These are phyloP conservation scores for Colletotrichum sp. DNA, from an alignment of 2,329 filamentous ascomycete genomes.

Conservation along the genomic window DNA sequence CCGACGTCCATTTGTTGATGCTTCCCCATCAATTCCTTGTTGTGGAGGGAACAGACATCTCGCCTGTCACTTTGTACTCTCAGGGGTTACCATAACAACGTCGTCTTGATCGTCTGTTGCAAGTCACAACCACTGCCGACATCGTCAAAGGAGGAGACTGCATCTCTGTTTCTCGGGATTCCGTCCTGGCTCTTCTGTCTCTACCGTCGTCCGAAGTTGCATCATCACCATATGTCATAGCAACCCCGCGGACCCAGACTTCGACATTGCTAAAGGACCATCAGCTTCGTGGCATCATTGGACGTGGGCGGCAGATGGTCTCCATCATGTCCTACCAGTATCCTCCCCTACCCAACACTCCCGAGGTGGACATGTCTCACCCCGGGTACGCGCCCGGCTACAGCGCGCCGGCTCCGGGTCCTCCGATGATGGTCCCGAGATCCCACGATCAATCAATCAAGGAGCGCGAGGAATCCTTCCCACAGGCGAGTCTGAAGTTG, in stretches of 20 bases:
- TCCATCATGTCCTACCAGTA: constrained; percentile 57
- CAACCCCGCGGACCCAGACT: constrained; percentile 28
- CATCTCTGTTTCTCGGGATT: not conserved
- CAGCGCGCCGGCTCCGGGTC: constrained; percentile 31
- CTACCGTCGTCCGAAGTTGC: not conserved
- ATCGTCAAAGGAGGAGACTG: not conserved
- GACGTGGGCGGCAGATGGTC: constrained; percentile 37
- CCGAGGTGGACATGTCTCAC: constrained; percentile 46
- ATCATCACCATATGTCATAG: not conserved
- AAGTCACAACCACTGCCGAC: not conserved
- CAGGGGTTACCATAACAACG: not conserved
- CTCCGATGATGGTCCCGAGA: not conserved
- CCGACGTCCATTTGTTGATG: not conserved
- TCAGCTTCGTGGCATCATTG: constrained; percentile 30
- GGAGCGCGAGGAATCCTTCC: constrained; percentile 41
- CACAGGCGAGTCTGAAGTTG: constrained; percentile 41
- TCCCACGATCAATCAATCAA: constrained; percentile 26
- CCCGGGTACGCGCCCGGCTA: constrained; percentile 39
- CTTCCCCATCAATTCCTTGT: not conserved
- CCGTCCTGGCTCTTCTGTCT: not conserved
- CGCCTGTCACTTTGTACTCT: not conserved
- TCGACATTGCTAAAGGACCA: constrained; percentile 34
- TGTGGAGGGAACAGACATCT: not conserved
- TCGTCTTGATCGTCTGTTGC: not conserved
- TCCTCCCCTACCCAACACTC: constrained; percentile 44